Conservation (phyloP, 495 filamentous ascomycete species). For the Aspergillus campestris region DNA sequence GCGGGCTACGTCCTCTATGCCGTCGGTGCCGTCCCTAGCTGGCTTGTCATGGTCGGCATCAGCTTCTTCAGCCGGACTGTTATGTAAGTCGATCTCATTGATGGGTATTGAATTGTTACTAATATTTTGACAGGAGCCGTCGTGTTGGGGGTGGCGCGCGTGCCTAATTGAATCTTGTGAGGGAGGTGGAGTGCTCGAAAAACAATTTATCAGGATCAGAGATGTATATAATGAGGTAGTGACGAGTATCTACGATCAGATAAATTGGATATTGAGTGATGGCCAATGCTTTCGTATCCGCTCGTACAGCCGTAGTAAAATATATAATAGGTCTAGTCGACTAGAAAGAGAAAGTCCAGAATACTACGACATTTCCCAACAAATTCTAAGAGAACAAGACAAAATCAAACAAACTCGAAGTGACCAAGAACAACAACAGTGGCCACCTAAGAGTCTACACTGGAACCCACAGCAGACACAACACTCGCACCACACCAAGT, state of each 20-base stretch:
- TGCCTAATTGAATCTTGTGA: neutral
- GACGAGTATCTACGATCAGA: slow-evolving; percentile 5
- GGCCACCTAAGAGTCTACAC: too few relatives aligned
- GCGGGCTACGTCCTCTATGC: slow-evolving; percentile 60
- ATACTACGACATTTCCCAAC: too few relatives aligned
- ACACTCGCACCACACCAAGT: too few relatives aligned
- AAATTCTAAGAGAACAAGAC: neutral
- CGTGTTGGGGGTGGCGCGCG: slow-evolving; percentile 25
- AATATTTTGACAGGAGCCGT: slow-evolving; percentile 27
- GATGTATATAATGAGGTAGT: slow-evolving; percentile 24
- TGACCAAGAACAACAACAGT: too few relatives aligned
- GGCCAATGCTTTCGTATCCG: slow-evolving; percentile 3
- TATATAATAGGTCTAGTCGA: neutral
- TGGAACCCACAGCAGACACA: too few relatives aligned
- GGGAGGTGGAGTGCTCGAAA: neutral
- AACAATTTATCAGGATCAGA: slow-evolving; percentile 12
- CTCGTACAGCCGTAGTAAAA: neutral
- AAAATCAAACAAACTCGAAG: too few relatives aligned
- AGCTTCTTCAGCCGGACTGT: slow-evolving; percentile 72
- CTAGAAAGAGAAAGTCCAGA: neutral
- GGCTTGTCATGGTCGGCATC: slow-evolving; percentile 73
- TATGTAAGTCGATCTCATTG: slow-evolving; percentile 58
- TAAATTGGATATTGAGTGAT: slow-evolving; percentile 10
- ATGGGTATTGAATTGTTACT: neutral
- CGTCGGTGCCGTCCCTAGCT: slow-evolving; percentile 52